phyloP scores from a whole-genome alignment of 495 filamentous ascomycete species.

The Penicillium diatomitis region DNA sequence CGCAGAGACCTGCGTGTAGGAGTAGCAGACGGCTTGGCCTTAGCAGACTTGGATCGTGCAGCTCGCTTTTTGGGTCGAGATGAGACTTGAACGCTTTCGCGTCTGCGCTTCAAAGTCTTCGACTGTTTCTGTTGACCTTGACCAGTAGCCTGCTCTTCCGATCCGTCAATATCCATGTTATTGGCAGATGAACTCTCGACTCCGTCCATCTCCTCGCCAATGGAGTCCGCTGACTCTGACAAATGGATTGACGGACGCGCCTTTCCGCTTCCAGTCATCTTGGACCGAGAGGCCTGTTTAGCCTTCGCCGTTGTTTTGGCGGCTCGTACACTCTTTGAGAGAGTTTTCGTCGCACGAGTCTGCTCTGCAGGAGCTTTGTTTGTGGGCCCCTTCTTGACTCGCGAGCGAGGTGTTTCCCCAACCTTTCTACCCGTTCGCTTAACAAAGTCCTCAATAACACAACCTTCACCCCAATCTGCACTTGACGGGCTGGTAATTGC shows the following conservation, averaged over 20 bases:
- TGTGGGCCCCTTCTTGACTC: not conserved
- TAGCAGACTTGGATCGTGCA: not conserved
- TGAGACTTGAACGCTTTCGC: not conserved
- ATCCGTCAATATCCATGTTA: not conserved
- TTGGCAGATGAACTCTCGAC: not conserved
- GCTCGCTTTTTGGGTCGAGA: too few relatives aligned
- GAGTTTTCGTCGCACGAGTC: not conserved
- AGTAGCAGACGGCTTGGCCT: not conserved
- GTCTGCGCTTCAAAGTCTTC: not conserved
- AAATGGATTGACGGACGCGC: too few relatives aligned
- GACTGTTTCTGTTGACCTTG: not conserved
- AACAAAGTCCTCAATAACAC: conserved; percentile 44
- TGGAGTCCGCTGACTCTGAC: not conserved
- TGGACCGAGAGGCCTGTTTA: not conserved
- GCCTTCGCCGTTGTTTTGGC: not conserved
- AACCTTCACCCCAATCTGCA: conserved; percentile 39
- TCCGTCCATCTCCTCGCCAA: not conserved
- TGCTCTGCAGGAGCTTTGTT: not conserved
- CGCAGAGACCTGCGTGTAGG: not conserved
- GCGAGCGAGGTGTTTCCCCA: conserved; percentile 4
- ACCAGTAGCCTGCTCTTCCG: not conserved
- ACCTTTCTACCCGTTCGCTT: conserved; percentile 36
- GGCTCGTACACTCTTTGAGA: not conserved
- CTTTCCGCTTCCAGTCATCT: not conserved
- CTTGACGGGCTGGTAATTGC: conserved; percentile 41